Base-by-base conservation (phyloP, 2,329 filamentous ascomycete species). In the Botrytis sinoallii region DNA sequence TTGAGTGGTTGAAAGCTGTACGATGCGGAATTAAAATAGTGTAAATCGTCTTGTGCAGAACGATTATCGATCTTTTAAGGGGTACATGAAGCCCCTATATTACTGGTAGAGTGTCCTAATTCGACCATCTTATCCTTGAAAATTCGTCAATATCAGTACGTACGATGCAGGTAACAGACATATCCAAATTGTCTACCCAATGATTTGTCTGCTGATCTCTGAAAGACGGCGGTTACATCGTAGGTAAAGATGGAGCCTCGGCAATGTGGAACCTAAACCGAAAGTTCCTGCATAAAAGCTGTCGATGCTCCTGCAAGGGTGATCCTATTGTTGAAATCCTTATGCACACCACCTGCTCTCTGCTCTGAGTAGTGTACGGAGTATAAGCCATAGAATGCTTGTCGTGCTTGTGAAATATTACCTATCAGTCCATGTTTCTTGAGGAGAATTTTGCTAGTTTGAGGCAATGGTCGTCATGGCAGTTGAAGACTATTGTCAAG, bases 281-380 rank as follows among this genome's bases (percentile, higher is more conserved):
- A 68, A 42, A 57, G 66, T 69, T 69, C 66, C 66, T 69, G 66
- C 66, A 69, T 69, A 69, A 69, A 57, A 69, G 48, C 66, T 42
- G 48, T 32, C 48, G 48, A 42, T 57, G 66, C 57, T 59, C 52
- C 66, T 69, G 48, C 66, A 69, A 59, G 66, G 66, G 55, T 42
- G 55, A 69, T 69, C 66, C n/a, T 32, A 14, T 29, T 16, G 46
- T 68, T 57, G 29, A 29, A 55, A 55, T 55, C 35, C 48, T 29
- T 57, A 55, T 68, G 46, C 48, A 68, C 64, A 68, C 64, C 44
- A 67, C 44, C 40, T 42, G 38, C n/a, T 63, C 60, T 63, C 61
- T 42, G 61, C 40, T 42, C 60, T 63, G 35, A 38, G 60, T n/a
- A 63, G 60, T 40, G 60, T 16, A 63, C 25, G 14, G 25, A 63